Evolutionary conservation across 2,329 filamentous ascomycete genomes (phyloP).

Genomic region (Trichoderma sp.): DNA sequence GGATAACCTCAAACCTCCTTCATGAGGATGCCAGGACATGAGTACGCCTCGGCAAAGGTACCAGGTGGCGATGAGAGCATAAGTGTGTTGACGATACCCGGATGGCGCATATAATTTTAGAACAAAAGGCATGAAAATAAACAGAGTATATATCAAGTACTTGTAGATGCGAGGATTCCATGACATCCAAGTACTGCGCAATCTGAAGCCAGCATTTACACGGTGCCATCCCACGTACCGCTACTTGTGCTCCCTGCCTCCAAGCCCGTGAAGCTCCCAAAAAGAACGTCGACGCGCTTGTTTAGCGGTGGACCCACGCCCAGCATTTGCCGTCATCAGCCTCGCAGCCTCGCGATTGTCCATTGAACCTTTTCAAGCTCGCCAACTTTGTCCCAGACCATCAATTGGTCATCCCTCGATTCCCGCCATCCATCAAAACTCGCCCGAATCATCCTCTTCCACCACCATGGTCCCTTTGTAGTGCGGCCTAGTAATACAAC

Average conservation of each 20-base stretch:
- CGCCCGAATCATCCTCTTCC: not conserved
- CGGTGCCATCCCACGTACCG: not conserved
- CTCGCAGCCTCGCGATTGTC: conserved; percentile 41
- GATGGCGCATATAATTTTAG: not conserved
- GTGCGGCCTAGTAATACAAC: conserved; percentile 16
- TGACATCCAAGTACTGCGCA: too few species aligned
- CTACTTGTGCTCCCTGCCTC: not conserved
- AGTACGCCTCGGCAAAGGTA: too few species aligned
- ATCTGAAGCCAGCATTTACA: not conserved
- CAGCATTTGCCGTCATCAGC: conserved; percentile 36
- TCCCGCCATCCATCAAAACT: conserved; percentile 19
- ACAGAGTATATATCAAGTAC: not conserved
- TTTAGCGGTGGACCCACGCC: conserved; percentile 32
- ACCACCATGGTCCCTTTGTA: conserved; percentile 24
- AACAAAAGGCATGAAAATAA: not conserved
- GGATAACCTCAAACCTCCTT: conserved; percentile 78
- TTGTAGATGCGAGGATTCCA: not conserved
- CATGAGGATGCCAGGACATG: conserved; percentile 42
- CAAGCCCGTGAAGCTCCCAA: conserved; percentile 8
- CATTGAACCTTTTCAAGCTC: conserved; percentile 32
- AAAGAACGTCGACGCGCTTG: conserved; percentile 25
- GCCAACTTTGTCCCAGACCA: conserved; percentile 31
- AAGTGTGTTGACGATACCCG: not conserved
- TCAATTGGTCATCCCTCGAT: conserved; percentile 36
- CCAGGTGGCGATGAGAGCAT: too few species aligned